phyloP scores from a whole-genome alignment of 129 eudicot genomes.

The Chrysanthemum lavandulifolium region DNA sequence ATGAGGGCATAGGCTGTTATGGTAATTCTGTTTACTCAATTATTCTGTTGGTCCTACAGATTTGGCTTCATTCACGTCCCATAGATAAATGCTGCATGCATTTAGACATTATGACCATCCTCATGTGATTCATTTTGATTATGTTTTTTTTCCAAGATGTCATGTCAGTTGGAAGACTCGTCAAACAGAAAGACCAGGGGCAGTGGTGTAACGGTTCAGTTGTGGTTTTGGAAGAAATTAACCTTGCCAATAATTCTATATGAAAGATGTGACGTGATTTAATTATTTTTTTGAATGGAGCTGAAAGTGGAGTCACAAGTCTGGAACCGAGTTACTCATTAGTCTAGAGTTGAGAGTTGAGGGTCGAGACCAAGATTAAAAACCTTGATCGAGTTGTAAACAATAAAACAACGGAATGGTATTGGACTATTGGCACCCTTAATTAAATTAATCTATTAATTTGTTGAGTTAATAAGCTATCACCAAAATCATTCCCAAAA shows the following conservation, averaged over 20 bases:
- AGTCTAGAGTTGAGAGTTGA: no score
- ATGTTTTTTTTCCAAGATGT: conserved; percentile 27
- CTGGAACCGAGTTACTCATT: no score
- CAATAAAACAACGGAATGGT: no score
- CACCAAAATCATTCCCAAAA: no score
- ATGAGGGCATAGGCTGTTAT: conserved; percentile 14
- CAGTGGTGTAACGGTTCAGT: not conserved
- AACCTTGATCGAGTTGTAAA: no score
- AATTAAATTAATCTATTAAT: no score
- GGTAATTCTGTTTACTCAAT: conserved; percentile 25
- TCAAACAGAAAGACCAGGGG: not conserved
- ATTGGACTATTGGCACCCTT: no score
- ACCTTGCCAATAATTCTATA: not conserved
- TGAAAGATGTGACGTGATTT: not conserved
- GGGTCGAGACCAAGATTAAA: no score
- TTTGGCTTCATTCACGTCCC: conserved; percentile 26
- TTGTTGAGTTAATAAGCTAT: no score
- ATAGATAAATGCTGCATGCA: conserved; percentile 10
- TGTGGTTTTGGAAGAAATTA: not conserved
- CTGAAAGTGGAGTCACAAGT: not conserved
- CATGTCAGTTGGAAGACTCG: conserved; percentile 24
- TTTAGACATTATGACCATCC: conserved; percentile 25
- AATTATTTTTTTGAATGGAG: not conserved
- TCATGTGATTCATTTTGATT: conserved; percentile 37
- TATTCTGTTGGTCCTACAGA: conserved; percentile 26